Evolutionary conservation across 768 basidiomycete species (phyloP), one percentile per base, ranked within the genome.

Genomic region (Rhodotorula diobovata): DNA sequence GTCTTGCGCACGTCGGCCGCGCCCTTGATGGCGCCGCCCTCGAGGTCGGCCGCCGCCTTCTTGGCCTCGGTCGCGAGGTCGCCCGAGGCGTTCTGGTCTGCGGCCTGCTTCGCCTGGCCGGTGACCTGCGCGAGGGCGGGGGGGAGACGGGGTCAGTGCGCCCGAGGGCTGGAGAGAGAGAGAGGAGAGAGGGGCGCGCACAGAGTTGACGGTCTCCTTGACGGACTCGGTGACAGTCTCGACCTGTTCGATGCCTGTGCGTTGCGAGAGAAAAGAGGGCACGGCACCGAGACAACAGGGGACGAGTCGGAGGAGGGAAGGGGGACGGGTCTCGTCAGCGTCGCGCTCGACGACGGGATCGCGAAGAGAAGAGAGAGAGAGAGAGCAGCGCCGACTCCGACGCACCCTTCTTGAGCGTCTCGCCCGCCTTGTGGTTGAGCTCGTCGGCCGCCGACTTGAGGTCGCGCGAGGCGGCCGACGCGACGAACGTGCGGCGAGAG

Each of bases 391-490:
- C n/a, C n/a, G n/a, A n/a, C n/a, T n/a, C n/a, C n/a, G 30, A 37
- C 56, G 34, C 35, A 59, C 58, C 58, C 0, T 11, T 16, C 39
- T n/a, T 30, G 41, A 59, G 58, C 28, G 18, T 18, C 15, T 72
- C 43, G 39, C 53, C 66, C 0, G 32, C 66, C n/a, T 54, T 45
- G 53, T 43, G 28, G 58, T 67, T 68, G 57, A 83, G 83, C 76
- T 81, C 81, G 62, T 80, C 78, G 34, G 82, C 82, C 18, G 81
- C 79, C 43, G 81, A 80, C 43, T 81, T 78, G 61, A 82, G 32
- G 53, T 81, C 82, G 23, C 74, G 72, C 21, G 77, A 73, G 10
- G 73, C 51, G 3, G 80, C 79, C 39, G 84, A 79, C 20, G 75
- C 64, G 65, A 81, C 79, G 72, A 83, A 77, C 28, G 67, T 68